Evolutionary conservation across 352 stramenopile genomes (phyloP).

Genomic region (Globisporangium polare): DNA sequence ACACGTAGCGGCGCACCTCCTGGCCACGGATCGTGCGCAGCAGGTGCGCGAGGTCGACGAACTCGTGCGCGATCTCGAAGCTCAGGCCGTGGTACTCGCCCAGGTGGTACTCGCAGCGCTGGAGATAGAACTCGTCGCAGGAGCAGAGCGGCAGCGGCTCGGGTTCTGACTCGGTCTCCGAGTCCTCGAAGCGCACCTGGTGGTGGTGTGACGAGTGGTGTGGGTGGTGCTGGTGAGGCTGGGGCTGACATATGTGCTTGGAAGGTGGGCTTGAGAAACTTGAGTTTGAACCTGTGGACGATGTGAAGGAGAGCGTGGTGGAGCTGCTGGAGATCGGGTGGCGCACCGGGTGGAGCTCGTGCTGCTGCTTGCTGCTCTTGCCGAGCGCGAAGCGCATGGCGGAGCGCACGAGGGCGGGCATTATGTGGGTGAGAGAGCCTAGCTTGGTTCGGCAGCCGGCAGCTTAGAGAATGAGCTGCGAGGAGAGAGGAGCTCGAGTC

Average conservation of each 20-base stretch:
- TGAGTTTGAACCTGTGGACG: background rate
- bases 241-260: background rate
- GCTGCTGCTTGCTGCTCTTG: slow-evolving; percentile 11
- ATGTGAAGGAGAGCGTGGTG: background rate
- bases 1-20: slow-evolving; percentile 46
- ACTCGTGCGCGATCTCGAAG: slow-evolving; percentile 49
- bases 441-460: background rate
- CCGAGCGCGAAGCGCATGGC: slow-evolving; percentile 16
- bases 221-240: slow-evolving; percentile 7
- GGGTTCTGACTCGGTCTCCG: slow-evolving; percentile 47
- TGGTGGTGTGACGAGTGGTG: background rate
- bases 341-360: slow-evolving; percentile 4
- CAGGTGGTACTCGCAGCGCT: slow-evolving; percentile 43
- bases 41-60: slow-evolving; percentile 44
- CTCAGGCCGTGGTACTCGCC: slow-evolving; percentile 47
- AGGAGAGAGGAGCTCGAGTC: background rate
- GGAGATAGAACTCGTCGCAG: slow-evolving; percentile 42
- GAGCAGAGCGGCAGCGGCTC: slow-evolving; percentile 46
- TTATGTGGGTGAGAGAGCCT: background rate
- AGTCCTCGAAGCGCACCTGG: slow-evolving; percentile 22
- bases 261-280: background rate
- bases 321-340: slow-evolving; percentile 2
- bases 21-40: slow-evolving; percentile 43
- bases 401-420: slow-evolving; percentile 12
- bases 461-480: background rate